Conservation (phyloP, 306 rosid species). For the Glycyrrhiza uralensis region DNA sequence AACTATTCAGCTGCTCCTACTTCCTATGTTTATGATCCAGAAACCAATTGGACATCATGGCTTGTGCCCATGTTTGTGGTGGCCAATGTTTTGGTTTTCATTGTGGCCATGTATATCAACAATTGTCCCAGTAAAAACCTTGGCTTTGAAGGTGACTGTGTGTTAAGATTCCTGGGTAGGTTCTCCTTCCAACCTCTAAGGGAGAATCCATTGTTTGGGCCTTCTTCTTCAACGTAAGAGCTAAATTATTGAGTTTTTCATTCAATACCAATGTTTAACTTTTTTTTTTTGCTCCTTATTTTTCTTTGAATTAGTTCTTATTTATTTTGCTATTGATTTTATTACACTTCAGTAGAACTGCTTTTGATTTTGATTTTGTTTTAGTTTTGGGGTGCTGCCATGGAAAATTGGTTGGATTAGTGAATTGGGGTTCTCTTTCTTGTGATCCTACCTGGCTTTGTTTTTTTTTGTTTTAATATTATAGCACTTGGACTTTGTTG, state of each 20-base stretch:
- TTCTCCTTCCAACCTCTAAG: slow-evolving; percentile 71
- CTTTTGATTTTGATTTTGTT: neutral
- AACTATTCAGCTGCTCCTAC: slow-evolving; percentile 27
- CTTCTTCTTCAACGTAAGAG: slow-evolving; percentile 73
- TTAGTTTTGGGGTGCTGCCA: neutral
- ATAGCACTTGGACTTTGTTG: neutral
- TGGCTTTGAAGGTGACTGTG: slow-evolving; percentile 45
- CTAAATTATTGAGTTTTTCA: neutral
- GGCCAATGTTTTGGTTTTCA: slow-evolving; percentile 55
- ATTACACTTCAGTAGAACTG: neutral
- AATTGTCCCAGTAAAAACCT: slow-evolving; percentile 57
- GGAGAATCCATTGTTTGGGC: slow-evolving; percentile 82
- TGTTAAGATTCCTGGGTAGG: slow-evolving; percentile 52
- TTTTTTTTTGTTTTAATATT: neutral
- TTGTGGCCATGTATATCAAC: slow-evolving; percentile 65
- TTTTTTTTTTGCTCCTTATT: neutral
- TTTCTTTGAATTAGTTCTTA: neutral
- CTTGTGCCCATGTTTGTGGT: slow-evolving; percentile 68
- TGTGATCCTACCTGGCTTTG: neutral
- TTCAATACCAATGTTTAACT: neutral
- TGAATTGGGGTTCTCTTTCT: neutral
- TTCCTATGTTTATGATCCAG: slow-evolving; percentile 40
- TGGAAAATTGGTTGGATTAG: neutral
- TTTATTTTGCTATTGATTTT: neutral
- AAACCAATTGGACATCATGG: slow-evolving; percentile 78